Base-by-base conservation (phyloP, 768 basidiomycete genomes). In the Tephrocybe sp. region DNA sequence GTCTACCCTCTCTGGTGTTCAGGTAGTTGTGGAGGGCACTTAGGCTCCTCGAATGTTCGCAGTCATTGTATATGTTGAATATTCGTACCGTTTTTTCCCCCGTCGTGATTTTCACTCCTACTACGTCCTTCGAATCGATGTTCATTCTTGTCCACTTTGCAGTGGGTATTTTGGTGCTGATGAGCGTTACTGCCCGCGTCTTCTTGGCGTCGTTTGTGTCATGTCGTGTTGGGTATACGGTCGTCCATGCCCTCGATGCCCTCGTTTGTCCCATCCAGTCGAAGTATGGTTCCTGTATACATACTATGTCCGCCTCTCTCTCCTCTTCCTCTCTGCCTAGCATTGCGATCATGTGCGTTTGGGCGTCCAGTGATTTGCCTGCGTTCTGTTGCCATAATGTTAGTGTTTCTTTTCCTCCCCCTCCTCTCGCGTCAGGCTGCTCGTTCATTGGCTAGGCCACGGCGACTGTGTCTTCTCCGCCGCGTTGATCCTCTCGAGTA, bases 281-380 rank as follows among this genome's bases (percentile, higher is more conserved):
- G n/a, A n/a, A n/a, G n/a, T 64, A 59, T 1, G 71, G 73, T 62
- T 76, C 74, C 55, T 77, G 74, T 9, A 75, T 13, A 0, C 60
- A 49, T 0, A 72, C 29, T 0, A 77, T 59, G 52, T 76, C 66
- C 38, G 52, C 66, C 4, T 64, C n/a, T 21, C 1, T 36, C 31
- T 9, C 48, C 18, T 13, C 37, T 18, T 5, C 4, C 13, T 31
- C 62, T 44, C 0, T 69, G 45, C n/a, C n/a, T n/a, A n/a, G n/a
- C n/a, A n/a, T n/a, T n/a, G n/a, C n/a, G n/a, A n/a, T n/a, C 0
- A 65, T 13, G 22, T 51, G 53, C 1, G 31, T 45, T 33, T 62
- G 62, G 0, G 59, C 56, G 0, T n/a, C 38, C 3, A 39, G 23
- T 3, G 65, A 67, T 30, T 61, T 63, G 50, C 61, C 57, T 1